Evolutionary conservation across 805 yeast species (phyloP), one percentile per base, ranked within the genome.

Genomic region (Zygotorulaspora chibaensis): DNA sequence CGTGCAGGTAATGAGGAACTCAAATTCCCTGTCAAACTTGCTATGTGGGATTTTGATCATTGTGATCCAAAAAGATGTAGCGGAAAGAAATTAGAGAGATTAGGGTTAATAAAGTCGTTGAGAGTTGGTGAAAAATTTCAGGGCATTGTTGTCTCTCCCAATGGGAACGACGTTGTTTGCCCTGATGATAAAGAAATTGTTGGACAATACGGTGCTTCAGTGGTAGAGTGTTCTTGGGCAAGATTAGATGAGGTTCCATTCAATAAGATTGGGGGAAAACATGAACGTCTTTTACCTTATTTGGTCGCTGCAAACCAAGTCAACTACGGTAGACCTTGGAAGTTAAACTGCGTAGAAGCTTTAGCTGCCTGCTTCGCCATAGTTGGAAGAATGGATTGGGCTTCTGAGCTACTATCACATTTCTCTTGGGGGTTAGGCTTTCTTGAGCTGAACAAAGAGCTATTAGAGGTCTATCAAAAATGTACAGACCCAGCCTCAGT

Each of bases 31-130:
- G 83, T 84, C 28, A 89, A 87, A 59, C 65, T 90, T 51, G 97
- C 96, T 13, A 91, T 91, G 99, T 91, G 99, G 96, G 99, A 93
- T 65, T 93, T 93, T 61, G 96, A 90, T 54, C 99, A 93, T 62
- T 93, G 99, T 70, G 99, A 93, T 67, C 99, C 99, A 1, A 93
- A 93, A 62, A 76, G 97, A 61, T 93, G 99, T 63, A 84, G 95
- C 54, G 99, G 99, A 15, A 93, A 93, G 70, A 90, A 89, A 63
- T 72, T 93, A 26, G 96, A 88, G 59, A 74, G 98, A 45, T 66
- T 91, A 16, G 98, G 98, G 0, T 67, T 88, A 16, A 90, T 93
- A 41, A 79, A 80, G 50, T 78, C 79, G 43, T 63, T 93, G 50
- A 71, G 95, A 49, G 79, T 93, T n/a, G 99, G 99, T 0, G 96